A percentile compares a stretch with the other conserved stretches of the same genome.
phyloP scores from a whole-genome alignment of 345 rosid genomes.

The Draba incana region DNA sequence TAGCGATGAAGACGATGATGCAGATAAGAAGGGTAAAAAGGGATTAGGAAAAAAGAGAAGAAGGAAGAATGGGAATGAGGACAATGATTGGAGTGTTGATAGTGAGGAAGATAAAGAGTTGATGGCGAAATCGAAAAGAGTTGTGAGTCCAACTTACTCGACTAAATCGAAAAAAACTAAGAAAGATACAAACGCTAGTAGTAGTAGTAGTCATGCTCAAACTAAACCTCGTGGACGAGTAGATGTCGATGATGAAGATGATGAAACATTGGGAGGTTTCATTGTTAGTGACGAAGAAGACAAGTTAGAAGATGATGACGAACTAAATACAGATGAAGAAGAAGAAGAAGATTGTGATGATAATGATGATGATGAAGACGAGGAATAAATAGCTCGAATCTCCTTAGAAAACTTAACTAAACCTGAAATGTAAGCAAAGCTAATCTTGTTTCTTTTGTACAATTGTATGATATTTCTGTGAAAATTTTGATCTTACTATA shows the following conservation, averaged over 20 bases:
- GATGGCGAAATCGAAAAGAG: conserved; percentile 40
- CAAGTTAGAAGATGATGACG: conserved; percentile 46
- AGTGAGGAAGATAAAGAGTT: conserved; percentile 60
- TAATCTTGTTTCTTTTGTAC: conserved; percentile 28
- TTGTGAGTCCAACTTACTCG: conserved; percentile 41
- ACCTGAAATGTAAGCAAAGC: conserved; percentile 19
- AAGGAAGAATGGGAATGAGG: conserved; percentile 46
- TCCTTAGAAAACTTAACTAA: neutral
- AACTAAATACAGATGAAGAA: conserved; percentile 44
- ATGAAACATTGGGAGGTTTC: conserved; percentile 67
- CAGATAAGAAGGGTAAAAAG: conserved; percentile 30
- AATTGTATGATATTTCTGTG: conserved; percentile 7
- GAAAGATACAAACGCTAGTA: conserved; percentile 27
- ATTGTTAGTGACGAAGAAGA: conserved; percentile 60
- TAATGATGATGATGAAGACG: conserved; percentile 37
- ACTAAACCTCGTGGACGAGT: conserved; percentile 29
- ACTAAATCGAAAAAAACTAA: conserved; percentile 59
- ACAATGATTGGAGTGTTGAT: conserved; percentile 67
- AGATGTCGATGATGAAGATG: conserved; percentile 40
- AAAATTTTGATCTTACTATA: neutral
- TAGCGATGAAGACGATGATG: conserved; percentile 46
- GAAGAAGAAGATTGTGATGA: conserved; percentile 42
- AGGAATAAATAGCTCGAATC: conserved; percentile 8
- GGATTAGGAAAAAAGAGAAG: conserved; percentile 52
- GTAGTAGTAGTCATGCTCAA: conserved; percentile 10